Evolutionary conservation across 352 stramenopile species (phyloP).

Genomic region (Proteromonas lacertae): DNA sequence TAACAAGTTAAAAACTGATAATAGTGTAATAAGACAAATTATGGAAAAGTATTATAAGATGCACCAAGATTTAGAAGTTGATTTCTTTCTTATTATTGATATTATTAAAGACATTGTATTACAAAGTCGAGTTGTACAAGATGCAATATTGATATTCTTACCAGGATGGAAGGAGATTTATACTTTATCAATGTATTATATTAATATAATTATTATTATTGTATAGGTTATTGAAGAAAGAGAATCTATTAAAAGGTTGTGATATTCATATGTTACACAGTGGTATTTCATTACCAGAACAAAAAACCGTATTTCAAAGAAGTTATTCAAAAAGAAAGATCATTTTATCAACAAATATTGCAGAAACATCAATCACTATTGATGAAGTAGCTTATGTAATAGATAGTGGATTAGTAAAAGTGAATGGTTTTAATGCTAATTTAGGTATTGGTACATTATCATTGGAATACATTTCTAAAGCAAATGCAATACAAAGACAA

Average conservation of each 20-base stretch:
- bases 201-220: too few relatives aligned
- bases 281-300: too few relatives aligned
- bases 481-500: too few relatives aligned
- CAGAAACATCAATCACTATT: constrained; percentile 76
- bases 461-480: too few relatives aligned
- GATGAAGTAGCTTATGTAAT: constrained; percentile 21
- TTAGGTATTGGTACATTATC: too few relatives aligned
- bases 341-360: constrained; percentile 74
- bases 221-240: too few relatives aligned
- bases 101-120: constrained; percentile 9
- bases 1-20: not conserved
- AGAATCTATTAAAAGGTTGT: not conserved
- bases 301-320: constrained; percentile 4
- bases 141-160: constrained; percentile 65
- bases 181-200: constrained; percentile 14
- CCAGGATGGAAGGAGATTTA: constrained; percentile 61
- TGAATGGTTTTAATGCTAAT: constrained; percentile 17
- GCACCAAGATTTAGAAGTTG: constrained; percentile 10
- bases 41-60: constrained; percentile 6
- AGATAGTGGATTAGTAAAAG: constrained; percentile 8
- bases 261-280: not conserved
- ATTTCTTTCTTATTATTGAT: constrained; percentile 9
- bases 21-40: not conserved
- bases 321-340: constrained; percentile 17
- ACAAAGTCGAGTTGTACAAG: constrained; percentile 6